phyloP scores from a whole-genome alignment of 495 filamentous ascomycete genomes.

The Penicillium dipodomyicola region DNA sequence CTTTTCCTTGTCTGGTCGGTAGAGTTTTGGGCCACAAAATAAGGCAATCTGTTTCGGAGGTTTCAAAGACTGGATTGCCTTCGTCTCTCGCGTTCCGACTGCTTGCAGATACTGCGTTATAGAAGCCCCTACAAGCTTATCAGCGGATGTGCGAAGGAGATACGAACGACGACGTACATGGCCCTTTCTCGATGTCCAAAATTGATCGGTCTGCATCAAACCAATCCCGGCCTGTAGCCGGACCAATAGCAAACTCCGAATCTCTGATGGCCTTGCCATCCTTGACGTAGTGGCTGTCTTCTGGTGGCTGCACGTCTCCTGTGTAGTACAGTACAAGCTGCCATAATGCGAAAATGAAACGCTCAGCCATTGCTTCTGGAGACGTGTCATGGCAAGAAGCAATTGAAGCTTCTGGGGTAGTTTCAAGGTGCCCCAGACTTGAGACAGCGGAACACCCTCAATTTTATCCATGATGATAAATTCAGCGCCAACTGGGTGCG shows the following conservation, averaged over 20 bases:
- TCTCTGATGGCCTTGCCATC: constrained; percentile 21
- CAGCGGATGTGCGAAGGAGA: neutral
- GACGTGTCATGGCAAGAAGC: neutral
- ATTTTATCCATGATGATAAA: neutral
- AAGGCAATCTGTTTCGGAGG: constrained; percentile 27
- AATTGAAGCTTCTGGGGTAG: neutral
- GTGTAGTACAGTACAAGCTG: neutral
- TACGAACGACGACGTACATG: neutral
- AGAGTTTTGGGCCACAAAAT: constrained; percentile 36
- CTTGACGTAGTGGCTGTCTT: neutral
- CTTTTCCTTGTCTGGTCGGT: constrained; percentile 31
- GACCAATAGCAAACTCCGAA: constrained; percentile 33
- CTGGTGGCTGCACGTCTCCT: neutral
- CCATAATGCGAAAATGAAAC: constrained; percentile 1
- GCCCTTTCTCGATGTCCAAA: constrained; percentile 30
- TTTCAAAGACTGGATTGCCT: constrained; percentile 26
- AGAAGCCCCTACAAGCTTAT: constrained; percentile 2
- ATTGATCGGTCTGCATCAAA: constrained; percentile 31
- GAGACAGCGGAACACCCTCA: neutral
- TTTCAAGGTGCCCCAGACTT: neutral
- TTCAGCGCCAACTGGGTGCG: neutral
- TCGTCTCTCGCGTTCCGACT: constrained; percentile 3
- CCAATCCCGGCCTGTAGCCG: constrained; percentile 32
- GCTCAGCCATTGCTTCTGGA: neutral
- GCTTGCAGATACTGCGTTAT: neutral